These are phyloP conservation scores for Neostapfia colusana DNA, from an alignment of 176 grass and related monocot species.

Conservation along the genomic window DNA sequence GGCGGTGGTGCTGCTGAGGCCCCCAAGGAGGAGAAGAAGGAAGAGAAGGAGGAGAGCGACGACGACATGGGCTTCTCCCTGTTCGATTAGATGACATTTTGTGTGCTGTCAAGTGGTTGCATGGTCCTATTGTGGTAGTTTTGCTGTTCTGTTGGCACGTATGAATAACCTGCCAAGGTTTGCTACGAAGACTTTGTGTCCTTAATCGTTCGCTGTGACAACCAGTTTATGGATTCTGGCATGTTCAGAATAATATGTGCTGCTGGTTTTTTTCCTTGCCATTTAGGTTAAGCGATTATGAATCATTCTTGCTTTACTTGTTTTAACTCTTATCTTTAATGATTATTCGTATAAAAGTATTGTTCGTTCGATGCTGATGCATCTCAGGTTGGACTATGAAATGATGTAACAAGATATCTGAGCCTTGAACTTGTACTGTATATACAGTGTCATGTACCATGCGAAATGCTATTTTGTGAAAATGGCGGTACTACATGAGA, in stretches of 20 bases:
- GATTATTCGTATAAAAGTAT: no score
- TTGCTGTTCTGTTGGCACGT: conserved; percentile 10
- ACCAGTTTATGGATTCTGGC: conserved; percentile 5
- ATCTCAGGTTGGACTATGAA: no score
- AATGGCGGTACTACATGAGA: no score
- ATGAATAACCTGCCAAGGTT: conserved; percentile 9
- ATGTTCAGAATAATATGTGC: neutral
- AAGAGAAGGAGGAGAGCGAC: conserved; percentile 90
- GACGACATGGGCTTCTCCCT: conserved; percentile 92
- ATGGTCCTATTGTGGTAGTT: conserved; percentile 16
- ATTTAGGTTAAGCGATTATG: no score
- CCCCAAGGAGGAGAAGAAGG: conserved; percentile 80
- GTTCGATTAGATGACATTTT: conserved; percentile 62
- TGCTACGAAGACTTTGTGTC: neutral
- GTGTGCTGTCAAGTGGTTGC: neutral
- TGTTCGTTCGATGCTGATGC: no score
- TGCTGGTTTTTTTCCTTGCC: neutral
- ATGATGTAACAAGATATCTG: no score
- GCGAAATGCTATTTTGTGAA: no score
- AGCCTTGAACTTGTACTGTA: no score
- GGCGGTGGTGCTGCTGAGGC: conserved; percentile 37
- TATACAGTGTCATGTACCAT: no score
- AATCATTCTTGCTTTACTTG: no score
- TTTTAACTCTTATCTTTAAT: no score
- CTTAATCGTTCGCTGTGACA: neutral